A percentile compares a stretch with the other conserved stretches of the same genome.
These are phyloP conservation scores for Rhodamnia rubescens DNA, from an alignment of 345 rosid species.

Conservation along the genomic window DNA sequence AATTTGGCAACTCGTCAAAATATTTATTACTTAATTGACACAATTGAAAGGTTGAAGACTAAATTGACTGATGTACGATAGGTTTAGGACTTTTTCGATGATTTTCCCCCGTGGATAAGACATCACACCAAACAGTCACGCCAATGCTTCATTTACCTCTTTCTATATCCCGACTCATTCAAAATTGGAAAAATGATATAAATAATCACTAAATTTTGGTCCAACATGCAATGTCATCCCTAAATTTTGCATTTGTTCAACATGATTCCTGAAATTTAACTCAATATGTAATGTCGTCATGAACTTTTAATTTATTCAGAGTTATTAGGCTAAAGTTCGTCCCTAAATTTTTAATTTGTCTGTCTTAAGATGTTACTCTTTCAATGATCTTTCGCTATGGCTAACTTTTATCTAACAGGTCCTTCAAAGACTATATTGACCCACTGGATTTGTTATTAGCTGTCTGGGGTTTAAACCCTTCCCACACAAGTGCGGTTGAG, in stretches of 20 bases:
- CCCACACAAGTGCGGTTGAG: no score
- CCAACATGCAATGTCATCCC: fast-evolving
- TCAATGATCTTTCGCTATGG: neutral
- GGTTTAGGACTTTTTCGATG: no score
- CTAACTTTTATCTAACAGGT: neutral
- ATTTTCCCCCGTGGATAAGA: no score
- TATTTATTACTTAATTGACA: no score
- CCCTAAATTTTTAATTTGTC: neutral
- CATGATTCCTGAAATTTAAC: no score
- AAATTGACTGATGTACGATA: no score
- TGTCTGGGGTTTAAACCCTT: neutral
- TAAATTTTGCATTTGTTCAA: no score
- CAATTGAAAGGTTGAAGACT: no score
- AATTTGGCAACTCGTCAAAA: no score
- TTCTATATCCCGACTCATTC: neutral
- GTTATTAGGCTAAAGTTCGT: neutral
- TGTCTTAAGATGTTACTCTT: neutral
- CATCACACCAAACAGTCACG: neutral
- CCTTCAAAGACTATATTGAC: neutral
- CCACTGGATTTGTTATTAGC: no score
- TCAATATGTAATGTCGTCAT: fast-evolving
- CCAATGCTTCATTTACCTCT: neutral
- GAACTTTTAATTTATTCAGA: neutral
- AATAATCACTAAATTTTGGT: no score
- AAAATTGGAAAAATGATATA: no score